Evolutionary conservation across 768 basidiomycete genomes (phyloP).

Genomic region (Lyophyllum decastes): DNA sequence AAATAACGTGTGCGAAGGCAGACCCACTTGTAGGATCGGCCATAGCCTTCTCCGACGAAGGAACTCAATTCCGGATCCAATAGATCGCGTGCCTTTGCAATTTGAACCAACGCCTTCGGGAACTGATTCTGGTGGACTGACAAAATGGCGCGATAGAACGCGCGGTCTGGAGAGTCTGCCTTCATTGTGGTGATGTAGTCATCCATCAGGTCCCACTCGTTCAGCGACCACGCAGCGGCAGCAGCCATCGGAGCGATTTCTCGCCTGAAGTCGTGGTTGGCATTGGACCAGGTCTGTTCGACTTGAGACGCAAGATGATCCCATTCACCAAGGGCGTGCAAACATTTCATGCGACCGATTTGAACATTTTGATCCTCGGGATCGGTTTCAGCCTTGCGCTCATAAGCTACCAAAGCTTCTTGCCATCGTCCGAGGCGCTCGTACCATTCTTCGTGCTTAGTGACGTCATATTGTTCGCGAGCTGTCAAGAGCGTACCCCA

Average conservation of each 20-base stretch:
- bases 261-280: conserved; percentile 78
- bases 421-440: conserved; percentile 96
- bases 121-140: conserved; percentile 97
- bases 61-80: conserved; percentile 90
- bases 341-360: conserved; percentile 91
- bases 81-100: conserved; percentile 89
- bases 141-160: conserved; percentile 95
- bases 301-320: conserved; percentile 85
- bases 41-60: conserved; percentile 94
- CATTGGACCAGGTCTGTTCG: conserved; percentile 84
- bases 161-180: conserved; percentile 87
- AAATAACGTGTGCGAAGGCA: background rate
- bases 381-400: conserved; percentile 75
- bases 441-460: conserved; percentile 97
- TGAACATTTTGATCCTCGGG: conserved; percentile 76
- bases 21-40: conserved; percentile 91
- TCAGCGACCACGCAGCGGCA: conserved; percentile 94
- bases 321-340: conserved; percentile 99
- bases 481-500: conserved; percentile 95
- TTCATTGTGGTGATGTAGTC: conserved; percentile 95
- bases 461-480: conserved; percentile 85
- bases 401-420: conserved; percentile 85
- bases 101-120: conserved; percentile 84
- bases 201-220: conserved; percentile 99
- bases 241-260: conserved; percentile 97